These are phyloP conservation scores for Kalanchoe fedtschenkoi DNA, from an alignment of 164 flowering plant genomes.

Conservation along the genomic window DNA sequence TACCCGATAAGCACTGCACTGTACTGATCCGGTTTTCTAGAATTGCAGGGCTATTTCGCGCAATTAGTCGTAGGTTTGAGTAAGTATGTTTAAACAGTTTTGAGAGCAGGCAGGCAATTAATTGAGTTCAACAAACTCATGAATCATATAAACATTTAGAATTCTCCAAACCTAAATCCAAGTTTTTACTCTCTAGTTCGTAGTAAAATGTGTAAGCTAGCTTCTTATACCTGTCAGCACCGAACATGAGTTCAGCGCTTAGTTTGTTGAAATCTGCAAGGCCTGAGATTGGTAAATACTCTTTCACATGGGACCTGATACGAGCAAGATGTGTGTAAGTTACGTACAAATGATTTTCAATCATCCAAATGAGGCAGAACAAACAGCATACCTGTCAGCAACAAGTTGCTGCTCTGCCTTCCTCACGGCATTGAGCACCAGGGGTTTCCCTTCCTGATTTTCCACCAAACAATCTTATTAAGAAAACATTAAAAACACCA, in stretches of 20 bases:
- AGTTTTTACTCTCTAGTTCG: too few species aligned
- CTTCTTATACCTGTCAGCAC: slow-evolving; percentile 70
- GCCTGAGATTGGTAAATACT: slow-evolving; percentile 85
- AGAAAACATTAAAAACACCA: neutral
- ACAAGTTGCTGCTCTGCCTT: slow-evolving; percentile 66
- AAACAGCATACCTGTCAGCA: slow-evolving; percentile 40
- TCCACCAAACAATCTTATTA: neutral
- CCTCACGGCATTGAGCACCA: slow-evolving; percentile 86
- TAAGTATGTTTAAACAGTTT: neutral
- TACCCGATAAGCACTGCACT: slow-evolving; percentile 88
- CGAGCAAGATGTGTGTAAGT: neutral
- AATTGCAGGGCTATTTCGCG: slow-evolving; percentile 63
- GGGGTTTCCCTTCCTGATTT: slow-evolving; percentile 89
- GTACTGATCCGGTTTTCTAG: slow-evolving; percentile 80
- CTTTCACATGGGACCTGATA: slow-evolving; percentile 68
- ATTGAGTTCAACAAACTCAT: too few species aligned
- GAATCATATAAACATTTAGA: neutral
- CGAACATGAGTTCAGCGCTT: slow-evolving; percentile 92
- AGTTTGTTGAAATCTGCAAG: slow-evolving; percentile 83
- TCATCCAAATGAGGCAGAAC: neutral
- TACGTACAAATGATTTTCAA: neutral
- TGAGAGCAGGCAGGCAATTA: neutral
- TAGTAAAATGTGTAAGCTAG: neutral
- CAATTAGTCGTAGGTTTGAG: neutral
- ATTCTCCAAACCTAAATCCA: neutral